Evolutionary conservation across 768 basidiomycete species (phyloP), one percentile per base, ranked within the genome.

Genomic region (Lactarius deliciosus): DNA sequence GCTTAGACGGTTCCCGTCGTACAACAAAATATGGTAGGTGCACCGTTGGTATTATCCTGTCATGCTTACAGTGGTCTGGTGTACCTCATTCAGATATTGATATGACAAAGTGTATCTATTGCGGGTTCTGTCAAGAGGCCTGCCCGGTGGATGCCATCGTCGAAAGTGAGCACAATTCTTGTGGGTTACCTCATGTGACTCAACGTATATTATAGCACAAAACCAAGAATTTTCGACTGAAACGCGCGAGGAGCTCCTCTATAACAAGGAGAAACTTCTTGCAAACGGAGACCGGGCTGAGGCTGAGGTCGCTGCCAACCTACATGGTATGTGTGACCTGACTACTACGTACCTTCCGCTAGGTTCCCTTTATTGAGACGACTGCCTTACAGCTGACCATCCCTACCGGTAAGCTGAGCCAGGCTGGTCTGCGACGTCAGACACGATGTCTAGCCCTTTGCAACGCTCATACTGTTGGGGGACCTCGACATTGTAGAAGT

Each of bases 41-140:
- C 34, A 58, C 38, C 30, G 7, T 25, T 18, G 4, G 22, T 32
- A 25, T 53, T 2, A 43, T 36, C 18, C 20, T 28, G 16, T 11
- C 56, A 25, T 36, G 13, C 50, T 59, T 18, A 54, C 8, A 28
- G 40, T 13, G 18, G 32, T 25, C 28, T 60, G 25, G 40, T 25
- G 30, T 62, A 45, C 45, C 13, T 50, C 57, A 60, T 61, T 34
- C 70, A 96, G 94, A 98, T 79, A 95, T 98, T 73, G 97, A 99
- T 77, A 99, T 99, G 97, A 99, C 97, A 66, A 98, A 96, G 83
- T 98, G 97, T 80, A 99, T 99, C 74, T 99, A 99, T 82, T 99
- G 97, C 78, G 97, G 97, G 62, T 98, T 98, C 83, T 98, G 97
- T 78, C 96, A 98, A 79, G 97, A 98, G 80, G 97, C 97, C 36